Evolutionary conservation across 345 rosid species (phyloP), one percentile per base, ranked within the genome.

Genomic region (Brassica incana): DNA sequence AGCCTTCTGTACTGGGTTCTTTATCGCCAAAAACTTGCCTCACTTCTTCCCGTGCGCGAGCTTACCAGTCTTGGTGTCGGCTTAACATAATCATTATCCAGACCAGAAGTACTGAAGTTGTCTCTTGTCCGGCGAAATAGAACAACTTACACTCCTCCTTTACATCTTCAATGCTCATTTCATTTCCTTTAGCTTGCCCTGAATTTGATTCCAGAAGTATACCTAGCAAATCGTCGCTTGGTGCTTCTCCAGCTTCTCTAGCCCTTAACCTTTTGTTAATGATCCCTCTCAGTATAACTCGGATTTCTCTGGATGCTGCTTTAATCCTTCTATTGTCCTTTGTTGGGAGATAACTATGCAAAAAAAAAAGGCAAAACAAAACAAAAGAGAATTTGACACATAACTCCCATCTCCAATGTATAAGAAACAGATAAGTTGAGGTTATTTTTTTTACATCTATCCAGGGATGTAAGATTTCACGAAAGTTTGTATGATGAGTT

Each of bases 301-400:
- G 48, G 4, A 85, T 63, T 79, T 87, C 85, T 14, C 73, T 82
- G 16, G 73, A 66, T 23, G 54, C 32, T 59, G 69, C 35, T 65
- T 76, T 84, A 71, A 88, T 78, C 76, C 78, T 80, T 75, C 74
- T 90, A 69, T 86, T 85, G 60, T 3, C 23, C 54, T 78, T 82
- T 0, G 91, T 88, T 5, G 93, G 93, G 15, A 89, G 36, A 77
- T 83, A 86, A 72, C 91, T 88, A 35, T 11, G 35, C 25, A 7
- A 30, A 50, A 16, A 70, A 6, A 5, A 40, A 5, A 8, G 25
- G 25, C 2, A 43, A 43, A 2, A 38, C 7, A 5, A 8, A 43
- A 43, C 50, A 43, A 67, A 10, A 56, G 14, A 67, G 43, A 67
- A 9, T 7, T 4, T 32, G 20, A 52, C 58, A 58, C 35, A 14